These are phyloP conservation scores for Ophiobolus disseminans DNA, from an alignment of 2,329 filamentous ascomycete genomes.

Conservation along the genomic window DNA sequence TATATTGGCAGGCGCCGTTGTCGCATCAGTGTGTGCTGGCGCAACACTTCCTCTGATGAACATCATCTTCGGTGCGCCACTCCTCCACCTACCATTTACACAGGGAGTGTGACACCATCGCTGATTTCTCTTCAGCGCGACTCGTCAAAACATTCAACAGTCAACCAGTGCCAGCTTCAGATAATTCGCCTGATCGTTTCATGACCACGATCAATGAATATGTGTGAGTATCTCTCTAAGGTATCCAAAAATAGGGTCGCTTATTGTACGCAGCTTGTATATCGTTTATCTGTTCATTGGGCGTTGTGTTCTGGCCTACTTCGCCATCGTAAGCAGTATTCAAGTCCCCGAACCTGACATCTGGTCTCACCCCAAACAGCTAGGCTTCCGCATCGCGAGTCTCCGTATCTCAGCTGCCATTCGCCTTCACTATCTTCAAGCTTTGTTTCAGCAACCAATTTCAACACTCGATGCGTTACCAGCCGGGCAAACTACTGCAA, in stretches of 20 bases:
- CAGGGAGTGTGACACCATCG: no score
- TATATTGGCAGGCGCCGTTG: constrained; percentile 19
- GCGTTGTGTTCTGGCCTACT: constrained; percentile 62
- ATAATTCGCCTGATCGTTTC: constrained; percentile 8
- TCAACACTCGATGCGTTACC: constrained; percentile 35
- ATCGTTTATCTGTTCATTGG: constrained; percentile 66
- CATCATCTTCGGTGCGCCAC: constrained; percentile 58
- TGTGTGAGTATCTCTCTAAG: constrained; percentile 12
- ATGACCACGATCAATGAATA: constrained; percentile 27
- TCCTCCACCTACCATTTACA: constrained; percentile 23
- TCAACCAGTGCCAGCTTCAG: constrained; percentile 1
- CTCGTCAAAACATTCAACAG: constrained; percentile 23
- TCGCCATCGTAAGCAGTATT: constrained; percentile 57
- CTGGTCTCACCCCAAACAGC: constrained; percentile 17
- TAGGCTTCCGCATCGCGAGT: constrained; percentile 35
- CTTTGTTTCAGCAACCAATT: constrained; percentile 33
- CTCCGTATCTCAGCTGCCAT: constrained; percentile 35
- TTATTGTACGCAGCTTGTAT: constrained; percentile 36
- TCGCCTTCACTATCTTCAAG: constrained; percentile 32
- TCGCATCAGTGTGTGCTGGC: constrained; percentile 29
- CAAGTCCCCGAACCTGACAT: not conserved
- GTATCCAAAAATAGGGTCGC: not conserved
- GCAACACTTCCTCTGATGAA: constrained; percentile 61
- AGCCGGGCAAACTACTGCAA: constrained; percentile 34
- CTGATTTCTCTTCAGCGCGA: constrained; percentile 13